A percentile compares a stretch with the other conserved stretches of the same genome.
These are phyloP conservation scores for Trypanosoma lewisi DNA, from an alignment of 208 protist genomes.

Conservation along the genomic window DNA sequence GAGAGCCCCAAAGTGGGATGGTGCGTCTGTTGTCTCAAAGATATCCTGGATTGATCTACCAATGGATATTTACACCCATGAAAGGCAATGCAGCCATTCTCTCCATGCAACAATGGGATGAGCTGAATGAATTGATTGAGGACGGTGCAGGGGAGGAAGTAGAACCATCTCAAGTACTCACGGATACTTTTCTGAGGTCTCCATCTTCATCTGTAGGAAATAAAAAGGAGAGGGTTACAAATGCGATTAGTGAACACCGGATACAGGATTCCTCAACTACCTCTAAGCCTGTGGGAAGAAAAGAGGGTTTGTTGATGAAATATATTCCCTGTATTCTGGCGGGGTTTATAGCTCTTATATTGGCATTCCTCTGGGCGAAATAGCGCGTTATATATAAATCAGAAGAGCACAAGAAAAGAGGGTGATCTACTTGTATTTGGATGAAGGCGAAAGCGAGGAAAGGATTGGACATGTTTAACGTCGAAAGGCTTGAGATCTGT, in stretches of 20 bases:
- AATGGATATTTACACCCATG: constrained; percentile 22
- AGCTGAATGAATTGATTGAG: constrained; percentile 50
- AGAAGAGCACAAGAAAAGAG: not conserved
- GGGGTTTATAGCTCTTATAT: not conserved
- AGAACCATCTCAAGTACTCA: constrained; percentile 19
- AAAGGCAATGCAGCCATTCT: not conserved
- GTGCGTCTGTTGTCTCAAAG: constrained; percentile 14
- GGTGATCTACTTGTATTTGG: not conserved
- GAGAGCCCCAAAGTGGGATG: constrained; percentile 11
- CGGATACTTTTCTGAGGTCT: not conserved
- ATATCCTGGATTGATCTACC: constrained; percentile 15
- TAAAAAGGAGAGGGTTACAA: constrained; percentile 43
- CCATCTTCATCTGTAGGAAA: not conserved
- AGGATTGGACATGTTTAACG: too few species aligned
- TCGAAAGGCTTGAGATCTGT: too few species aligned
- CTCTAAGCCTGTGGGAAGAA: not conserved
- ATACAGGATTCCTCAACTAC: not conserved
- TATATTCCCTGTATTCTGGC: not conserved
- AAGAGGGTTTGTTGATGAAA: not conserved
- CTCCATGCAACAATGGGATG: constrained; percentile 18
- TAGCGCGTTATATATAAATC: not conserved
- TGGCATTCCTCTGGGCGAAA: constrained; percentile 4
- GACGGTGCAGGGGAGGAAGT: constrained; percentile 40
- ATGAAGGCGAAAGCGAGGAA: not conserved
- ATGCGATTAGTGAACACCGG: constrained; percentile 38